Conservation (phyloP, 179 eudicot genomes). For the Silene coronaria region DNA sequence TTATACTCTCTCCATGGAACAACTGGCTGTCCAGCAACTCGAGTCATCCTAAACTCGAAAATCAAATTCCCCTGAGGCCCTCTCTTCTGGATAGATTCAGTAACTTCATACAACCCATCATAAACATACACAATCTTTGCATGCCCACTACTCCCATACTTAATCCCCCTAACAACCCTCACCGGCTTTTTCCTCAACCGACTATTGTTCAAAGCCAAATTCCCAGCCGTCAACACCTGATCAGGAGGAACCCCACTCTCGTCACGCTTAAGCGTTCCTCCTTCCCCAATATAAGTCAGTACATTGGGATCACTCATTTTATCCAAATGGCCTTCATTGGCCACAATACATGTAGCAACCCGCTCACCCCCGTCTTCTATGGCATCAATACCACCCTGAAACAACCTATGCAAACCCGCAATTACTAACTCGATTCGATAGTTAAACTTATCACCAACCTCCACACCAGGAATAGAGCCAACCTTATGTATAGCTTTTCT, state of each 20-base stretch:
- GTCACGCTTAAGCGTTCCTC: conserved; percentile 17
- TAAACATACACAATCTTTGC: conserved; percentile 27
- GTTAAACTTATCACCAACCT: too few species aligned
- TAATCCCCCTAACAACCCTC: conserved; percentile 29
- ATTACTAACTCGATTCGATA: conserved; percentile 31
- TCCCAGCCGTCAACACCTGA: conserved; percentile 19
- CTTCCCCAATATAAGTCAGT: conserved; percentile 37
- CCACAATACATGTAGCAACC: conserved; percentile 38
- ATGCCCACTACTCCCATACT: not conserved
- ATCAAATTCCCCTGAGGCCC: conserved; percentile 28
- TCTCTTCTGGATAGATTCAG: conserved; percentile 21
- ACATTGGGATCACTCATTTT: conserved; percentile 20
- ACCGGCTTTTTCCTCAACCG: conserved; percentile 22
- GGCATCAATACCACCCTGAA: conserved; percentile 34
- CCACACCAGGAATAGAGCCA: too few species aligned
- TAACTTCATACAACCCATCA: conserved; percentile 39
- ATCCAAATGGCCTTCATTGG: conserved; percentile 31
- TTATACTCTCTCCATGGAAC: conserved; percentile 17
- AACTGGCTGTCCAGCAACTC: conserved; percentile 25
- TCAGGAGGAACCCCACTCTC: conserved; percentile 3
- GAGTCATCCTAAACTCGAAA: conserved; percentile 29
- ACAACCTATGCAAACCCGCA: conserved; percentile 25
- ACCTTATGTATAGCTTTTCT: too few species aligned
- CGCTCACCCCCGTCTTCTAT: conserved; percentile 12
- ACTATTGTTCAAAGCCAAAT: conserved; percentile 37